Conservation (phyloP, 345 rosid genomes). For the Fremontodendron californicum region DNA sequence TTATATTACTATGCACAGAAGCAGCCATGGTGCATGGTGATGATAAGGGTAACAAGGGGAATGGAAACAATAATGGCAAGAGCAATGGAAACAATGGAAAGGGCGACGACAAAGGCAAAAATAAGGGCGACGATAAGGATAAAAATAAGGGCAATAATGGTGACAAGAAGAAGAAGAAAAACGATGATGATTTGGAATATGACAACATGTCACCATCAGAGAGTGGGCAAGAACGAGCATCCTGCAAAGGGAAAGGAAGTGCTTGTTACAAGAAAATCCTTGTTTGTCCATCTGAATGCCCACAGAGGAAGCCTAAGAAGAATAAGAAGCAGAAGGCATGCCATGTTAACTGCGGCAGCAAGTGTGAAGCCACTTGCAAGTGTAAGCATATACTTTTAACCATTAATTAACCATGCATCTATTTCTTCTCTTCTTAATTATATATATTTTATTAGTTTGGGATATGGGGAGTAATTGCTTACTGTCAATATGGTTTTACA, state of each 20-base stretch:
- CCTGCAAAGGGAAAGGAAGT: conserved; percentile 57
- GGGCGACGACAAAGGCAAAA: not conserved
- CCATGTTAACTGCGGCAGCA: conserved; percentile 71
- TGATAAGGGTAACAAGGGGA: not conserved
- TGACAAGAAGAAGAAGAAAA: not conserved
- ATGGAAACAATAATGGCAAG: not conserved
- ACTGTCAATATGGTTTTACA: not conserved
- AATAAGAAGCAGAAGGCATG: conserved; percentile 61
- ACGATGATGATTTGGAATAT: conserved; percentile 52
- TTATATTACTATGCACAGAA: conserved; percentile 19
- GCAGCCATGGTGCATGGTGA: conserved; percentile 23
- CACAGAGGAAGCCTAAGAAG: conserved; percentile 53
- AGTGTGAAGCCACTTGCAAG: conserved; percentile 80
- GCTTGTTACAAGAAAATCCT: conserved; percentile 44
- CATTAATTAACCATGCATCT: not conserved
- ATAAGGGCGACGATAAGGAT: not conserved
- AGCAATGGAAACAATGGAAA: not conserved
- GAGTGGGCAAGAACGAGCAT: conserved; percentile 48
- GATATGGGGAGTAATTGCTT: not conserved
- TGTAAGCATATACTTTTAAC: conserved; percentile 35
- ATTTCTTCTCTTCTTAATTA: not conserved
- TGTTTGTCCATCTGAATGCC: conserved; percentile 66
- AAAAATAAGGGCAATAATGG: not conserved
- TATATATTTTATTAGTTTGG: not conserved
- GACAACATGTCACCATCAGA: conserved; percentile 21